Conservation (phyloP, 2,329 filamentous ascomycete genomes). For the Cryphonectria radicalis region DNA sequence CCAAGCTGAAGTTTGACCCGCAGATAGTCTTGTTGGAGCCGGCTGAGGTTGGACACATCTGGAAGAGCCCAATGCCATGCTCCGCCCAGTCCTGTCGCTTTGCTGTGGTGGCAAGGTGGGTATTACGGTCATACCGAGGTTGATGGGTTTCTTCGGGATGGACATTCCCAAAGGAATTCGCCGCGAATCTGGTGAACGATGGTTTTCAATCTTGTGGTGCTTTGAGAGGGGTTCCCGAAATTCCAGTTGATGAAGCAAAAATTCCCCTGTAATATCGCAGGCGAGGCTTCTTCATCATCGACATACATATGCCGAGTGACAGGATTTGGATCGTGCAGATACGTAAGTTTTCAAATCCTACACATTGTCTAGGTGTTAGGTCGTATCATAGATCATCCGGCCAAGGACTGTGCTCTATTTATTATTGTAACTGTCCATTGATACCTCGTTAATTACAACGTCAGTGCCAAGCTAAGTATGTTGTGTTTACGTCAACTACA, state of each 20-base stretch:
- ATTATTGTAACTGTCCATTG: too few relatives aligned
- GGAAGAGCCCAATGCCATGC: neutral
- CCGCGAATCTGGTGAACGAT: neutral
- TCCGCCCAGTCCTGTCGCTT: neutral
- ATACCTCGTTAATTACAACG: too few relatives aligned
- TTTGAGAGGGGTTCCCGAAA: too few relatives aligned
- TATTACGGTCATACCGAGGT: neutral
- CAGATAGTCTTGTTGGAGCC: neutral
- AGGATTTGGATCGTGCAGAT: too few relatives aligned
- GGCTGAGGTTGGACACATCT: neutral
- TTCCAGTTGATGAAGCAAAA: neutral
- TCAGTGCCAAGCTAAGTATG: too few relatives aligned
- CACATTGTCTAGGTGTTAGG: too few relatives aligned
- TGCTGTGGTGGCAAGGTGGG: neutral
- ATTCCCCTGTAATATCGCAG: neutral
- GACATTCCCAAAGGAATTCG: neutral
- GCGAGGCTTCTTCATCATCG: too few relatives aligned
- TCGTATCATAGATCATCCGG: too few relatives aligned
- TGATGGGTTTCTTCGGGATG: neutral
- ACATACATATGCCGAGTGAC: too few relatives aligned
- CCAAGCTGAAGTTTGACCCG: neutral
- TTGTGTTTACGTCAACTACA: too few relatives aligned
- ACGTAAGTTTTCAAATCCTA: too few relatives aligned
- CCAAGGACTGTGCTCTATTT: too few relatives aligned
- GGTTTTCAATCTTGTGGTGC: neutral